Evolutionary conservation across 139 green algal genomes (phyloP).

Genomic region (Picochlorum sp.): DNA sequence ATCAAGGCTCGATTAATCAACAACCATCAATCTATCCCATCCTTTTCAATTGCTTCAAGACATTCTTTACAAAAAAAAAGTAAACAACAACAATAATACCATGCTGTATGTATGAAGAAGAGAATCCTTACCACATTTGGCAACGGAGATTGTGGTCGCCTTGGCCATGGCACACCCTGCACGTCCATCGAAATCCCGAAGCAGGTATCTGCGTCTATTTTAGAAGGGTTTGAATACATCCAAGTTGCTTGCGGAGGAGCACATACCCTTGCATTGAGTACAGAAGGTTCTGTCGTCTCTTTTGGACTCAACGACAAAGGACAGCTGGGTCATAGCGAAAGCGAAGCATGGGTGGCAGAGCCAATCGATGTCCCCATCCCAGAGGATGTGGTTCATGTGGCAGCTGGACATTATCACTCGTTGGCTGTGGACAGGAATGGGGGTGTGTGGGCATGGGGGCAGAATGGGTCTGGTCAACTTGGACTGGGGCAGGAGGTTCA

Average conservation of each 20-base stretch:
- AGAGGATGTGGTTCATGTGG: constrained; percentile 17
- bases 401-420: constrained; percentile 31
- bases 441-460: constrained; percentile 31
- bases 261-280: constrained; percentile 52
- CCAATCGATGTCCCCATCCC: constrained; percentile 24
- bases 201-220: constrained; percentile 6
- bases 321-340: constrained; percentile 44
- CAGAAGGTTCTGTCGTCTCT: constrained; percentile 48
- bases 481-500: constrained; percentile 21
- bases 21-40: too few relatives aligned
- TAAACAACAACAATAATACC: background rate
- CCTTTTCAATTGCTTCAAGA: too few relatives aligned
- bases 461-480: constrained; percentile 24
- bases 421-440: constrained; percentile 22
- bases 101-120: background rate
- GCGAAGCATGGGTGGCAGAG: constrained; percentile 4
- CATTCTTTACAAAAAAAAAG: too few relatives aligned
- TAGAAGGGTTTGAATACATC: constrained; percentile 27
- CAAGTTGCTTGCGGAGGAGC: constrained; percentile 47
- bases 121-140: constrained; percentile 31
- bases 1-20: too few relatives aligned
- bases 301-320: constrained; percentile 60
- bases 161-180: constrained; percentile 7
- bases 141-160: constrained; percentile 22
- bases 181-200: constrained; percentile 11